Evolutionary conservation across 2,329 filamentous ascomycete genomes (phyloP), one percentile per base, ranked within the genome.

Genomic region (Chaetomium strumarium): DNA sequence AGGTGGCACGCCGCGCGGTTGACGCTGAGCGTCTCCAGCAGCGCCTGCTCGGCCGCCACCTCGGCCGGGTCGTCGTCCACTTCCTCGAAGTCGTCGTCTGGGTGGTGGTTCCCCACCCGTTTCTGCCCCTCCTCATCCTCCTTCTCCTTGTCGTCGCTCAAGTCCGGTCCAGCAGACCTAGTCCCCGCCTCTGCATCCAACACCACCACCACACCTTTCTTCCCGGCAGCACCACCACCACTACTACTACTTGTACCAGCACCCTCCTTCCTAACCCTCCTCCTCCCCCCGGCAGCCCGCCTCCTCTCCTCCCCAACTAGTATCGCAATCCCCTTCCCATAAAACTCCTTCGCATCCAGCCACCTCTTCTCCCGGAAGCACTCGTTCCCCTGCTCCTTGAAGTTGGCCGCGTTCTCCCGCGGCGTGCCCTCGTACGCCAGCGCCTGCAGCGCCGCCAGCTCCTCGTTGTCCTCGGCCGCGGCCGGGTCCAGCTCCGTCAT

Each of bases 361-460:
- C 86, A 96, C 44, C 81, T 76, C 68, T 83, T 84, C 51, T 77
- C 76, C 62, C 79, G 78, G 66, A 95, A 95, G 64, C 81, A 84
- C 63, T 97, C 92, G 67, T 99, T 99, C 33, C 93, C 93, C 60
- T 90, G 88, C 66, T 92, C 86, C 63, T 93, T 90, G 74, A 96
- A 96, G 59, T 89, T 89, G 41, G 79, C 72, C 17, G 84, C 87
- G 56, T 95, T 85, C 68, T 97, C 92, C 10, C 84, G 78, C 45
- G 88, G 83, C 9, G 90, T 91, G 17, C 93, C 95, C 72, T 99
- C 93, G 67, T 96, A 96, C 30, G 90, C 89, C 37, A 99, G 75
- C 0, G 93, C 92, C 66, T 88, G 86, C 55, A 99, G 77, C 0
- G 93, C 95, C 62, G 95, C 90, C 0, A 96, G 76, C 60, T 88